phyloP scores from a whole-genome alignment of 225 moss, liverwort and hornwort species.

The Marchantia polymorpha region DNA sequence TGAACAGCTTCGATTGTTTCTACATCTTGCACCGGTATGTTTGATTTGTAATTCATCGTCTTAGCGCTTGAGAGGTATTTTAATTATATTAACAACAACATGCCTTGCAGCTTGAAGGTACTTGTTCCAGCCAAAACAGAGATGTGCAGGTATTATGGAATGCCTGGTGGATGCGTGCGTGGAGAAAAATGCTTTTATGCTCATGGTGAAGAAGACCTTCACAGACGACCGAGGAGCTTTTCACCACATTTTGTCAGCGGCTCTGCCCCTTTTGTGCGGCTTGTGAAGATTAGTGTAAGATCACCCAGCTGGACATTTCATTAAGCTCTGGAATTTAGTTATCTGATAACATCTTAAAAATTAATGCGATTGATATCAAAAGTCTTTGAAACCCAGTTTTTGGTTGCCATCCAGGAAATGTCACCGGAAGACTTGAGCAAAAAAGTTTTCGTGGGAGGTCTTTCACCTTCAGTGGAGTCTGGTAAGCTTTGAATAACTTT shows the following conservation, averaged over 20 bases:
- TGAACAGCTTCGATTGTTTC: too few relatives aligned
- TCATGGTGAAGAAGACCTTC: constrained; percentile 62
- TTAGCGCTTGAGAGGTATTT: too few relatives aligned
- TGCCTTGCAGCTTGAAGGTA: too few relatives aligned
- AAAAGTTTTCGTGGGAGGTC: constrained; percentile 94
- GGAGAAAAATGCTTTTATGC: constrained; percentile 91
- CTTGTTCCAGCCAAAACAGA: constrained; percentile 62
- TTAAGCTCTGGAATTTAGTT: too few relatives aligned
- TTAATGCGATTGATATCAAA: too few relatives aligned
- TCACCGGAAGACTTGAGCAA: constrained; percentile 78
- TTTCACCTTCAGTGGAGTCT: constrained; percentile 93
- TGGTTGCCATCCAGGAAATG: constrained; percentile 22
- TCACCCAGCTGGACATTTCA: neutral
- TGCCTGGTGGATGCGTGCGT: constrained; percentile 96
- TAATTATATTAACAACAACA: too few relatives aligned
- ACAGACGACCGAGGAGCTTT: constrained; percentile 40
- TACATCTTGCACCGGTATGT: too few relatives aligned
- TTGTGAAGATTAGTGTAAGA: constrained; percentile 27
- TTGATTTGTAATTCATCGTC: too few relatives aligned
- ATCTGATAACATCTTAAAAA: too few relatives aligned
- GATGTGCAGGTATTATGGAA: constrained; percentile 82
- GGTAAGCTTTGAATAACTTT: constrained; percentile 40
- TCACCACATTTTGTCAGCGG: constrained; percentile 42
- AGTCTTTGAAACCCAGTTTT: constrained; percentile 35
- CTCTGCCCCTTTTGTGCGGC: constrained; percentile 20